Conservation (phyloP, 371 early-diverging fungal genomes). For the Mucor saturninus region DNA sequence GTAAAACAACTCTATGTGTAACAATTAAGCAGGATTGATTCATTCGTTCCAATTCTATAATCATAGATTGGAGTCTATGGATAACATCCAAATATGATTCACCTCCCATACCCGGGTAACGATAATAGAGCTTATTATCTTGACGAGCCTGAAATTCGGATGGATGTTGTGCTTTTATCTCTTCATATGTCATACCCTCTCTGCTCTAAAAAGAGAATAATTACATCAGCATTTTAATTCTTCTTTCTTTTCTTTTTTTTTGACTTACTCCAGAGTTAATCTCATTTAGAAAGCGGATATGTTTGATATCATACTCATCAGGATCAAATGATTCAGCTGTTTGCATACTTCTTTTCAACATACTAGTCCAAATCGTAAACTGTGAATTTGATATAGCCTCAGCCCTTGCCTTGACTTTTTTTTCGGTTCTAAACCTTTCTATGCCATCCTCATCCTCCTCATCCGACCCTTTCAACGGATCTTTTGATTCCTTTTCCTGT, state of each 20-base stretch:
- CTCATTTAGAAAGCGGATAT: slow-evolving; percentile 79
- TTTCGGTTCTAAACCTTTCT: slow-evolving; percentile 6
- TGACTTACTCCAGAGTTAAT: slow-evolving; percentile 79
- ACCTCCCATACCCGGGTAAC: slow-evolving; percentile 88
- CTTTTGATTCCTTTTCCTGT: slow-evolving; percentile 35
- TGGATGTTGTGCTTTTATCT: slow-evolving; percentile 72
- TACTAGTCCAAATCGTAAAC: slow-evolving; percentile 79
- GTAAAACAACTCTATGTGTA: slow-evolving; percentile 74
- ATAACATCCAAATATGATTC: slow-evolving; percentile 88
- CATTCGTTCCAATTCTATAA: slow-evolving; percentile 88
- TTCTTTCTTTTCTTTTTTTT: not conserved
- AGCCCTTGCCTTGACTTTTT: slow-evolving; percentile 30
- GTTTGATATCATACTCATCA: slow-evolving; percentile 72
- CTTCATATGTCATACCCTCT: slow-evolving; percentile 64
- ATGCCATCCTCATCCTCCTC: slow-evolving; percentile 25
- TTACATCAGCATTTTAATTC: not conserved
- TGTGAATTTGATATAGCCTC: slow-evolving; percentile 42
- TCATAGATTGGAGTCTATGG: slow-evolving; percentile 79
- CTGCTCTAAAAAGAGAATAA: slow-evolving; percentile 25
- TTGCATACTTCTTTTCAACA: slow-evolving; percentile 72
- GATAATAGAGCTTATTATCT: slow-evolving; percentile 76
- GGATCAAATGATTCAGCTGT: slow-evolving; percentile 74
- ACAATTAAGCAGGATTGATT: slow-evolving; percentile 74
- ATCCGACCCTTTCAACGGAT: slow-evolving; percentile 37
- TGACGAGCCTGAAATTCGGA: slow-evolving; percentile 68